These are phyloP conservation scores for Chaetothyriales sp. DNA, from an alignment of 2,329 filamentous ascomycete species.

Conservation along the genomic window DNA sequence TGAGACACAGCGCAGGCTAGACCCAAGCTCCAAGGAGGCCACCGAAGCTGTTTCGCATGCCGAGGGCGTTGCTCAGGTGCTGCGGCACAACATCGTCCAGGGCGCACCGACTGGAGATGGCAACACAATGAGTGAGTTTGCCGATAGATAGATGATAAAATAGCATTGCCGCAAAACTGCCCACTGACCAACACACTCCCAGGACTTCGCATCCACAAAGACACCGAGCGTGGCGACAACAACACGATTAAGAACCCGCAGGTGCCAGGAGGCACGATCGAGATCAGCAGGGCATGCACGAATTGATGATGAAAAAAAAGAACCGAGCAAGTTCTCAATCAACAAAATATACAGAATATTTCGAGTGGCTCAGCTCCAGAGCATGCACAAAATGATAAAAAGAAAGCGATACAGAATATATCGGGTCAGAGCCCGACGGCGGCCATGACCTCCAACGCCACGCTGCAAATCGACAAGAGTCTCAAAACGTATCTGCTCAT, in stretches of 20 bases:
- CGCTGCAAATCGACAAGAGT: slow-evolving; percentile 21
- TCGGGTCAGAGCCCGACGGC: not conserved
- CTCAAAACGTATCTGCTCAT: slow-evolving; percentile 27
- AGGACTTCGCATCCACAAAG: slow-evolving; percentile 79
- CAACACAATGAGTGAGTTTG: slow-evolving; percentile 16
- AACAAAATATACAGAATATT: no score
- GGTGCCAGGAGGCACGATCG: slow-evolving; percentile 11
- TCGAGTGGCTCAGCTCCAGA: no score
- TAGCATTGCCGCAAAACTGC: no score
- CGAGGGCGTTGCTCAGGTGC: slow-evolving; percentile 62
- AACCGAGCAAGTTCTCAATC: not conserved
- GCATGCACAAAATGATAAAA: no score
- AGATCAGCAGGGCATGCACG: slow-evolving; percentile 23
- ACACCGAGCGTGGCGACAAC: slow-evolving; percentile 87
- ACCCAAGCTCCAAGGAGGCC: slow-evolving; percentile 43
- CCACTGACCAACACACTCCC: slow-evolving; percentile 7
- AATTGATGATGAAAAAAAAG: not conserved
- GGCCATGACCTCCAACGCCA: slow-evolving; percentile 8
- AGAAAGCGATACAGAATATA: not conserved
- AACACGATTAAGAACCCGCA: slow-evolving; percentile 54
- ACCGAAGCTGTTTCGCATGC: slow-evolving; percentile 59
- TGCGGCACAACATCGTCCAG: slow-evolving; percentile 78
- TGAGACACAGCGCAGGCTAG: slow-evolving; percentile 46
- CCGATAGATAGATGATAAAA: no score
- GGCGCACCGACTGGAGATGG: slow-evolving; percentile 39